phyloP scores from a whole-genome alignment of 1,139 yeast species.

The Saccharomyces hybrid region DNA sequence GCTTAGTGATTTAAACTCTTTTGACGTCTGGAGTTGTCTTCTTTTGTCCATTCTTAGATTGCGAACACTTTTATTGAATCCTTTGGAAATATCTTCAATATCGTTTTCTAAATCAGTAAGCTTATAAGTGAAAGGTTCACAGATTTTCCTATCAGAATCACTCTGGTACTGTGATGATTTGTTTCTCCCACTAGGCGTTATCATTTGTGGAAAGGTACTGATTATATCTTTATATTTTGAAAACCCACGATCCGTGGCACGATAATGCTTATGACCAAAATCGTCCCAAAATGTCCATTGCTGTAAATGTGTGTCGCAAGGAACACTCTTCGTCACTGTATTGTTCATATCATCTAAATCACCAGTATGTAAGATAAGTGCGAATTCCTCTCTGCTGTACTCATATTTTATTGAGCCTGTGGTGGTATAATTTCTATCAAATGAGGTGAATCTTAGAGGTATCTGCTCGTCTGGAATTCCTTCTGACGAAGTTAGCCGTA shows the following conservation, averaged over 20 bases:
- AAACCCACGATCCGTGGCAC: neutral
- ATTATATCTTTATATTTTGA: neutral
- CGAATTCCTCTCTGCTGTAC: neutral
- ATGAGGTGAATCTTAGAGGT: conserved; percentile 15
- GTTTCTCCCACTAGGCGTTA: neutral
- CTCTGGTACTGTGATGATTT: neutral
- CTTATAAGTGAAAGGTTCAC: neutral
- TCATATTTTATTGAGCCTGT: neutral
- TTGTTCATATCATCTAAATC: neutral
- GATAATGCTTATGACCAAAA: neutral
- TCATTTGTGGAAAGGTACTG: neutral
- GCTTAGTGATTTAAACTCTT: neutral
- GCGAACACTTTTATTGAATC: neutral
- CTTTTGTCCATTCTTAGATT: neutral
- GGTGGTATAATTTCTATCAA: conserved; percentile 8
- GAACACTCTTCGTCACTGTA: neutral
- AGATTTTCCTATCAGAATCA: neutral
- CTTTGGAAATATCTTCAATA: neutral
- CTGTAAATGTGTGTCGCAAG: neutral
- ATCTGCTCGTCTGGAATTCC: conserved; percentile 3
- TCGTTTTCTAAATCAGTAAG: neutral
- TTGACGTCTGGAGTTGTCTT: neutral
- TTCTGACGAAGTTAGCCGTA: conserved; percentile 9
- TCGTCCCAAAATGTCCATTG: neutral
- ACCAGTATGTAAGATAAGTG: neutral